phyloP scores from a whole-genome alignment of 202 grass and related monocot species.

The Cymbopogon flexuosus region DNA sequence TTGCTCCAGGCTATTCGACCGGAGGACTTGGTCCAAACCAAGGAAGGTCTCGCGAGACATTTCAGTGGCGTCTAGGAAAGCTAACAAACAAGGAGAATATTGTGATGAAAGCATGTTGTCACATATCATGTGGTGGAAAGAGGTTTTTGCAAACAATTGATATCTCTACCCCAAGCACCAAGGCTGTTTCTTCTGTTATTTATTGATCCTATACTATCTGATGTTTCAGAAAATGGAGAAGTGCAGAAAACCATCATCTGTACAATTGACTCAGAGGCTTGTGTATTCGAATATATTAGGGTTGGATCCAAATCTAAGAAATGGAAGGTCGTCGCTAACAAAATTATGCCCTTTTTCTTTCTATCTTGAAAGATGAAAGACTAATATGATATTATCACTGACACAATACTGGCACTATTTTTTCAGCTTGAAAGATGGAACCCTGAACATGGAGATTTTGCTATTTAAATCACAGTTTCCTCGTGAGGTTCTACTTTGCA shows the following conservation, averaged over 20 bases:
- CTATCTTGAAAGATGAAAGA: not conserved
- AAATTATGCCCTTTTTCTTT: not conserved
- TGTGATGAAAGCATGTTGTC: constrained; percentile 49
- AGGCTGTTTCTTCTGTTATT: constrained; percentile 8
- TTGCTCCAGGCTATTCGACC: constrained; percentile 48
- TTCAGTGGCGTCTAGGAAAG: constrained; percentile 47
- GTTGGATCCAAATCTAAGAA: constrained; percentile 73
- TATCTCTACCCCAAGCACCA: not conserved
- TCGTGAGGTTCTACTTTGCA: constrained; percentile 83
- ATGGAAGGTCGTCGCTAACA: constrained; percentile 66
- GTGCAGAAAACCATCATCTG: constrained; percentile 76
- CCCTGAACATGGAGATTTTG: constrained; percentile 84
- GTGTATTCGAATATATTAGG: constrained; percentile 85
- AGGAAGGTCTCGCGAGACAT: constrained; percentile 36
- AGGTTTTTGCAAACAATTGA: constrained; percentile 48
- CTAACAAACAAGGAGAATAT: constrained; percentile 44
- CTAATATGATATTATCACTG: constrained; percentile 11
- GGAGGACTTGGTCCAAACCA: constrained; percentile 52
- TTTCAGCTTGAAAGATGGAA: constrained; percentile 93
- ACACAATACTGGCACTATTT: not conserved
- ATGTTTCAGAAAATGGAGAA: constrained; percentile 67
- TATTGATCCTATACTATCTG: not conserved
- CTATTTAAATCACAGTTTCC: constrained; percentile 87
- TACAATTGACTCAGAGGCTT: constrained; percentile 75
- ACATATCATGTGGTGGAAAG: constrained; percentile 94